Evolutionary conservation across 1,284 basidiomycete species (phyloP).

Genomic region (Tilletia indica): DNA sequence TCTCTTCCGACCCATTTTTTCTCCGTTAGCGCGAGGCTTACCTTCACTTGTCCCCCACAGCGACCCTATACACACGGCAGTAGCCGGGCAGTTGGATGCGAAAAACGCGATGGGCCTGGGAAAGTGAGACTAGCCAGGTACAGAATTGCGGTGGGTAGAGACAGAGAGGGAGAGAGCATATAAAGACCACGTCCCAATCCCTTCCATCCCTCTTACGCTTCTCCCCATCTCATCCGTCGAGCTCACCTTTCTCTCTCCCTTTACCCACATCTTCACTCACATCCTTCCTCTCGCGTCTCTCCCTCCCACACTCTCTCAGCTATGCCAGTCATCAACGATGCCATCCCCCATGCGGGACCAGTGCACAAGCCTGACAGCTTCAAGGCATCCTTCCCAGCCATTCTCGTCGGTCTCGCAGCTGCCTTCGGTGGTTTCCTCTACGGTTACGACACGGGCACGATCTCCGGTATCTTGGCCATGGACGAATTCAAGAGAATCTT

Average conservation of each 20-base stretch:
- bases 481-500: slow-evolving; percentile 35
- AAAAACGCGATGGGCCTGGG: too few species aligned
- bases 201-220: too few species aligned
- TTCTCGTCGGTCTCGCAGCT: slow-evolving; percentile 16
- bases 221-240: neutral
- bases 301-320: neutral
- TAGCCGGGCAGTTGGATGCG: too few species aligned
- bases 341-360: slow-evolving; percentile 28
- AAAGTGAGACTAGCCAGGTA: too few species aligned
- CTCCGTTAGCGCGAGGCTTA: too few species aligned
- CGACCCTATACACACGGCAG: too few species aligned
- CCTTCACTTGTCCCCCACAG: too few species aligned
- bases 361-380: slow-evolving; percentile 39
- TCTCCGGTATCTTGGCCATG: slow-evolving; percentile 43
- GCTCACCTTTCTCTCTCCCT: too few species aligned
- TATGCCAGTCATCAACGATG: slow-evolving; percentile 43
- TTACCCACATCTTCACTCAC: neutral
- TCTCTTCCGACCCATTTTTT: too few species aligned
- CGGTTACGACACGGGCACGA: slow-evolving; percentile 37
- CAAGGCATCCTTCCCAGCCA: slow-evolving; percentile 27
- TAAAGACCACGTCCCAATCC: too few species aligned
- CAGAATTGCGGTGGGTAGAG: neutral
- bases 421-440: slow-evolving; percentile 25
- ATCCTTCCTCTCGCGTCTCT: too few species aligned
- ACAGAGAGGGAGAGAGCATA: neutral